phyloP scores from a whole-genome alignment of 768 basidiomycete species.

The Boletus rufocinnamomeus region DNA sequence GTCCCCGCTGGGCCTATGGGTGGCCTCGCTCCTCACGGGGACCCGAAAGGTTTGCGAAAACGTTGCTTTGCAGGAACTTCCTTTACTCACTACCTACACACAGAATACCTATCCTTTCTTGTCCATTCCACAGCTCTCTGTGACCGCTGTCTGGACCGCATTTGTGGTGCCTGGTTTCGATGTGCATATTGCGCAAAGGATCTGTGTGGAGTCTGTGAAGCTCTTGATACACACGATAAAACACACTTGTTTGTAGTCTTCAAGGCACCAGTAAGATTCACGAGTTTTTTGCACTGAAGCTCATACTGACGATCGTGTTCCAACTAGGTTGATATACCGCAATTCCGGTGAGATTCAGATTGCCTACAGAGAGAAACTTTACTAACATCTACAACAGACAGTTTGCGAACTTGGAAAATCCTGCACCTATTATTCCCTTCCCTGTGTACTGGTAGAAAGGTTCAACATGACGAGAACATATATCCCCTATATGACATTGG shows the following conservation, averaged over 20 bases:
- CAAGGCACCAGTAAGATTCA: conserved; percentile 67
- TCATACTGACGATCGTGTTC: conserved; percentile 11
- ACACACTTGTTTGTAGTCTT: conserved; percentile 86
- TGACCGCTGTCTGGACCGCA: conserved; percentile 81
- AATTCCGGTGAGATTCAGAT: conserved; percentile 54
- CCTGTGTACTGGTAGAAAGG: conserved; percentile 53
- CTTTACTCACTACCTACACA: background rate
- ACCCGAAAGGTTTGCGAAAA: conserved; percentile 58
- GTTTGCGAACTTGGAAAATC: conserved; percentile 59
- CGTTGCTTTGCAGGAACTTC: background rate
- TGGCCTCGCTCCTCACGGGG: conserved; percentile 35
- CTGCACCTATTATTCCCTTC: conserved; percentile 63
- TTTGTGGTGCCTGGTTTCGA: conserved; percentile 87
- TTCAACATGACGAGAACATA: background rate
- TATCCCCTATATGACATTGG: conserved; percentile 5
- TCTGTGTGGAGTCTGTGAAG: conserved; percentile 83
- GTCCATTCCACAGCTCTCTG: conserved; percentile 73
- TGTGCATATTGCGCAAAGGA: conserved; percentile 89
- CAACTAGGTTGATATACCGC: conserved; percentile 70
- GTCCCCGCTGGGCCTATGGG: conserved; percentile 58
- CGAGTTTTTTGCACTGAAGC: background rate
- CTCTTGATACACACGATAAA: conserved; percentile 76
- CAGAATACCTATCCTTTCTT: conserved; percentile 65
- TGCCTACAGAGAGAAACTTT: background rate
- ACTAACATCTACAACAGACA: conserved; percentile 38